Evolutionary conservation across 805 yeast genomes (phyloP).

Genomic region (Metschnikowia cubensis): DNA sequence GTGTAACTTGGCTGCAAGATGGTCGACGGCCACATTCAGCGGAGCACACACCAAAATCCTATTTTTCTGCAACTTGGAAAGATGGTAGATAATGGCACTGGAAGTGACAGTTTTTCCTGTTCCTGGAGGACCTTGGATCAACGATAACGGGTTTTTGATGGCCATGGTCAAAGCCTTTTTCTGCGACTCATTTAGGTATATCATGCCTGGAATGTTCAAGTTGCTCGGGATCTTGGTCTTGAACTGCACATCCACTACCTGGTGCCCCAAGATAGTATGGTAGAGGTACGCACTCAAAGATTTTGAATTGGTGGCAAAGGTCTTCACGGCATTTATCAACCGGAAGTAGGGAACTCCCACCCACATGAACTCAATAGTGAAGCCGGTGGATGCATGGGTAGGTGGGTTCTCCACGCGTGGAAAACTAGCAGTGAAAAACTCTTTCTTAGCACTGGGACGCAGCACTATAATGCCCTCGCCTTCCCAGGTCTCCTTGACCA

Average conservation of each 20-base stretch:
- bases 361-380: conserved; percentile 87
- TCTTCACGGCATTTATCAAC: conserved; percentile 73
- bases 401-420: conserved; percentile 47
- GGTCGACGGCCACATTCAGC: conserved; percentile 93
- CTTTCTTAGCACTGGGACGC: conserved; percentile 63
- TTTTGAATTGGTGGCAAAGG: conserved; percentile 64
- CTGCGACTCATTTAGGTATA: conserved; percentile 70
- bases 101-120: conserved; percentile 95
- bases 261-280: conserved; percentile 77
- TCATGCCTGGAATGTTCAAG: conserved; percentile 62
- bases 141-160: conserved; percentile 14
- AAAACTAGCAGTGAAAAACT: conserved; percentile 65
- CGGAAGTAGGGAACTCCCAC: conserved; percentile 77
- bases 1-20: conserved; percentile 70
- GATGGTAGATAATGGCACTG: conserved; percentile 78
- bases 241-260: conserved; percentile 59
- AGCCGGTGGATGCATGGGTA: conserved; percentile 56
- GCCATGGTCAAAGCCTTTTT: conserved; percentile 57
- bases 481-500: conserved; percentile 54
- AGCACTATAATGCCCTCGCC: conserved; percentile 67
- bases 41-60: conserved; percentile 89
- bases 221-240: conserved; percentile 57
- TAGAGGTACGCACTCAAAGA: conserved; percentile 73
- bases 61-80: conserved; percentile 56
- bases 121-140: conserved; percentile 81